Percentiles rank a stretch among this genome's conserved stretches.
Evolutionary conservation across 2,329 filamentous ascomycete genomes (phyloP).

Genomic region (Talaromyces sp.): DNA sequence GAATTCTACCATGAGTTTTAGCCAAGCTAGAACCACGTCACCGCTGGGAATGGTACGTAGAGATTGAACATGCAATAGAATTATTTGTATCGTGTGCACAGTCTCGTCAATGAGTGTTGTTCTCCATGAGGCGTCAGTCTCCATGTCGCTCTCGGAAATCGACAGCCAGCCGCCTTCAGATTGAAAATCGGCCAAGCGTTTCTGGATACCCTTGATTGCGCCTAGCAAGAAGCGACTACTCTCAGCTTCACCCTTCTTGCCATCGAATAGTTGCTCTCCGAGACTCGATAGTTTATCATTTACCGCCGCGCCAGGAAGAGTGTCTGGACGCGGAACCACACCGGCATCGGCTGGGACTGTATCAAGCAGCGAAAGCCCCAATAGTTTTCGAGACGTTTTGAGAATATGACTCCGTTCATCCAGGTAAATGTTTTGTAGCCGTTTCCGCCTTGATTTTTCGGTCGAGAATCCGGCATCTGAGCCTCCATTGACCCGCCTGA

Average conservation of each 20-base stretch:
- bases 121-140: constrained; percentile 59
- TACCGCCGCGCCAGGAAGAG: constrained; percentile 14
- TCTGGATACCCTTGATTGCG: constrained; percentile 32
- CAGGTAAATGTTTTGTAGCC: constrained; percentile 68
- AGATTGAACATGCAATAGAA: constrained; percentile 66
- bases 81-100: constrained; percentile 66
- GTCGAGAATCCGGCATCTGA: constrained; percentile 53
- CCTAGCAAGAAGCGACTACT: constrained; percentile 24
- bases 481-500: constrained; percentile 28
- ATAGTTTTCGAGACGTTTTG: constrained; percentile 55
- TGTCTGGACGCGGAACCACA: constrained; percentile 9
- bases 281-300: constrained; percentile 20
- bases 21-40: constrained; percentile 65
- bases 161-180: constrained; percentile 42
- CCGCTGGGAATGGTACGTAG: constrained; percentile 55
- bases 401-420: constrained; percentile 66
- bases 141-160: constrained; percentile 47
- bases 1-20: constrained; percentile 64
- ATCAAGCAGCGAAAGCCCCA: constrained; percentile 29
- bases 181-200: constrained; percentile 30
- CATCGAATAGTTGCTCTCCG: constrained; percentile 26
- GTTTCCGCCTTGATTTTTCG: constrained; percentile 57
- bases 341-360: constrained; percentile 15
- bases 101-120: constrained; percentile 64
- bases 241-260: constrained; percentile 21